Percentiles rank a stretch among this genome's conserved stretches.
phyloP scores from a whole-genome alignment of 1,284 basidiomycete species.

The Cutaneotrichosporon sp. region DNA sequence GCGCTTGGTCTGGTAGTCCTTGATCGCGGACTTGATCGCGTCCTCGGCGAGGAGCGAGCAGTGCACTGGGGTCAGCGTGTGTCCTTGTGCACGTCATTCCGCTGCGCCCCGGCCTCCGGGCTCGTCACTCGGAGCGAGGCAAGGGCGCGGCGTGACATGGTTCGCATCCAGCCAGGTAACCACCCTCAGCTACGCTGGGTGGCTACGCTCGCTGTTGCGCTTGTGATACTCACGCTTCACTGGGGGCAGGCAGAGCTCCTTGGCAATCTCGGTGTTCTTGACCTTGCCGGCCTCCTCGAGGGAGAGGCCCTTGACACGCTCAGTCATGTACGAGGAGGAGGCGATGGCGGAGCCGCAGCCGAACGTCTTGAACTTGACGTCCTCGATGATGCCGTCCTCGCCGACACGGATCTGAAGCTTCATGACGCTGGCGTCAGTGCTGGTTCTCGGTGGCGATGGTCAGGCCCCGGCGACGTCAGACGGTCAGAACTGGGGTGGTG shows the following conservation, averaged over 20 bases:
- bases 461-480: not conserved
- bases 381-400: constrained; percentile 85
- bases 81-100: not conserved
- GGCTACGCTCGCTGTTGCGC: not conserved
- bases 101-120: not conserved
- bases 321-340: constrained; percentile 95
- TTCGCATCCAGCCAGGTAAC: not conserved
- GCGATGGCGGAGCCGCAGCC: constrained; percentile 90
- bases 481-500: not conserved
- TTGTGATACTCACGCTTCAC: constrained; percentile 81
- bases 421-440: constrained; percentile 74
- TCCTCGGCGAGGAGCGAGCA: constrained; percentile 92
- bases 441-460: not conserved
- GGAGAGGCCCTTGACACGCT: constrained; percentile 92
- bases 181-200: too few species aligned
- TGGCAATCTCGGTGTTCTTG: constrained; percentile 99
- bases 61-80: constrained; percentile 50
- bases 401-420: constrained; percentile 98
- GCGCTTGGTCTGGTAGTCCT: constrained; percentile 84
- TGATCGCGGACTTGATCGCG: constrained; percentile 91
- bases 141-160: not conserved
- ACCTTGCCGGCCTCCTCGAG: constrained; percentile 94
- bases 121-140: not conserved
- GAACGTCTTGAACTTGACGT: constrained; percentile 99
- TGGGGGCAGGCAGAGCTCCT: constrained; percentile 91